Percentiles rank a stretch among this genome's conserved stretches.
Evolutionary conservation across 345 rosid genomes (phyloP).

Genomic region (Salix exigua): DNA sequence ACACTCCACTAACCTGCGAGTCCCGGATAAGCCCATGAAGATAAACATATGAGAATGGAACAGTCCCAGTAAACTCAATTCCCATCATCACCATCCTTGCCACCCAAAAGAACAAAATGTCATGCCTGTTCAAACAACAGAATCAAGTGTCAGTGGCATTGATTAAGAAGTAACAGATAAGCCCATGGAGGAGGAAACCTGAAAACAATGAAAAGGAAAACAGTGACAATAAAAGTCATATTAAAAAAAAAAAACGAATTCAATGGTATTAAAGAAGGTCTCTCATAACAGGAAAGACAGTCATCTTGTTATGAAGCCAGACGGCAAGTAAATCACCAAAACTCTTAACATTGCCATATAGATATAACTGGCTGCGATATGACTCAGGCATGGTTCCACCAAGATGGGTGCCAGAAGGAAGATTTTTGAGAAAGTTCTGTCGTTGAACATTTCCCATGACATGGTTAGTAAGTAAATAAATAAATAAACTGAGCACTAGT

Average conservation of each 20-base stretch:
- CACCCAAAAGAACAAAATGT: slow-evolving; percentile 97
- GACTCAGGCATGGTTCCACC: too few species aligned
- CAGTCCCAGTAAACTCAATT: slow-evolving; percentile 89
- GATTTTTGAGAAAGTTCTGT: too few species aligned
- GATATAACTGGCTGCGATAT: too few species aligned
- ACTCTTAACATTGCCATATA: not conserved
- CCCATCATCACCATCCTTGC: slow-evolving; percentile 99
- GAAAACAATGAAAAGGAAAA: not conserved
- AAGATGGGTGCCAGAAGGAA: too few species aligned
- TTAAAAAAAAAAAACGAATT: not conserved
- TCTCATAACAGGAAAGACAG: not conserved
- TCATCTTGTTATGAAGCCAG: not conserved
- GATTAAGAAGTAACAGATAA: slow-evolving; percentile 9
- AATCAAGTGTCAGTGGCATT: slow-evolving; percentile 8
- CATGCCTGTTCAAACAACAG: slow-evolving; percentile 73
- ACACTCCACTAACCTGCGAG: slow-evolving; percentile 58
- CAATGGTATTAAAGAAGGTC: not conserved
- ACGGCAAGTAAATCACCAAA: not conserved
- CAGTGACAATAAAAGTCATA: not conserved
- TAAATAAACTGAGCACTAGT: too few species aligned
- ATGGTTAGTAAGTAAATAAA: too few species aligned
- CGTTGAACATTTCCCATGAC: too few species aligned
- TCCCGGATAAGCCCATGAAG: slow-evolving; percentile 97
- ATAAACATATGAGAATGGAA: slow-evolving; percentile 83
- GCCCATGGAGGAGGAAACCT: not conserved